Conservation (phyloP, 2,329 filamentous ascomycete species). For the Pyricularia sp. region DNA sequence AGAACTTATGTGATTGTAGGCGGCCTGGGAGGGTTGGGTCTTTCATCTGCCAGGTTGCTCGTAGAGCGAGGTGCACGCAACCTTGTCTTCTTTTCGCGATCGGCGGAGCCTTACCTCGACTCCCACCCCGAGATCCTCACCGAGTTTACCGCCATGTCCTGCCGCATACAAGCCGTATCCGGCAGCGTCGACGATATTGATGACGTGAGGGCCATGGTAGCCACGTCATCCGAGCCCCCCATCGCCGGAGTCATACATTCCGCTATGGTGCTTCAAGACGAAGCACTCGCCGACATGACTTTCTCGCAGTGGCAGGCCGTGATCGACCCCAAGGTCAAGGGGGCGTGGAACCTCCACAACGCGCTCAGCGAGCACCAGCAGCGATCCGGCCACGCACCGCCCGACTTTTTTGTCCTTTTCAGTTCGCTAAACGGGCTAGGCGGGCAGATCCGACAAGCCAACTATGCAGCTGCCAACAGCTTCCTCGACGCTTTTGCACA, state of each 20-base stretch:
- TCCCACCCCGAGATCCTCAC: slow-evolving; percentile 9
- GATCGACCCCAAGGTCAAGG: slow-evolving; percentile 29
- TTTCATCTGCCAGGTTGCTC: slow-evolving; percentile 22
- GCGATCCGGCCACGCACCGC: neutral
- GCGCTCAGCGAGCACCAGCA: slow-evolving; percentile 9
- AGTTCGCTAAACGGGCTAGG: slow-evolving; percentile 7
- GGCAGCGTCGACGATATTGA: slow-evolving; percentile 12
- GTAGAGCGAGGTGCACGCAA: slow-evolving; percentile 26
- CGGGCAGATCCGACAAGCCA: slow-evolving; percentile 17
- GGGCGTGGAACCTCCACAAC: slow-evolving; percentile 28
- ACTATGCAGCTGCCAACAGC: slow-evolving; percentile 23
- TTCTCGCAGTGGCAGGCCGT: slow-evolving; percentile 20
- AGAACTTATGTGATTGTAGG: slow-evolving; percentile 27
- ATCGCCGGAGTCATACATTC: slow-evolving; percentile 16
- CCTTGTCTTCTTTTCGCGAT: slow-evolving; percentile 28
- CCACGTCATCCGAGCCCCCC: slow-evolving; percentile 8
- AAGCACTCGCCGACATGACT: slow-evolving; percentile 16
- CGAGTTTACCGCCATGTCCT: slow-evolving; percentile 13
- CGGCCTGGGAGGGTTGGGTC: slow-evolving; percentile 27
- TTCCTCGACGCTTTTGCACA: slow-evolving; percentile 21
- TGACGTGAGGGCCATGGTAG: slow-evolving; percentile 10
- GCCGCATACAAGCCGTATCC: slow-evolving; percentile 8
- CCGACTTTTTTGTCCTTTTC: slow-evolving; percentile 9
- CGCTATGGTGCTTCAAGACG: slow-evolving; percentile 17
- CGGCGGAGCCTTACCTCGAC: slow-evolving; percentile 10